Evolutionary conservation across 2,329 filamentous ascomycete genomes (phyloP).

Genomic region (Fusarium nanum): DNA sequence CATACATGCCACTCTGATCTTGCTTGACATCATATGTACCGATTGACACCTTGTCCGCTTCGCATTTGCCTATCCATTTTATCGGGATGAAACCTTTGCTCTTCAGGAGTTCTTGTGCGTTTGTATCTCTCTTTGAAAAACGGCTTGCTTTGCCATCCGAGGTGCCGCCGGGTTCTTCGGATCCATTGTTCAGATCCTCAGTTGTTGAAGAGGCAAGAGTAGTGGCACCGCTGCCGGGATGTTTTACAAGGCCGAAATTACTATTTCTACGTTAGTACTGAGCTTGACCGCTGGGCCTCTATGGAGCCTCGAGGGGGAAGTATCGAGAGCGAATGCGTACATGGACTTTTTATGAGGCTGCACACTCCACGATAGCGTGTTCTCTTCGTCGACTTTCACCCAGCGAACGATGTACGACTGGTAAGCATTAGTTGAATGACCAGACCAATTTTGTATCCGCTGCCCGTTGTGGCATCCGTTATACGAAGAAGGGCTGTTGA

Average conservation of each 20-base stretch:
- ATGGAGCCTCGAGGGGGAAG: not conserved
- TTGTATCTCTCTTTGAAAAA: constrained; percentile 68
- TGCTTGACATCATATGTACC: constrained; percentile 83
- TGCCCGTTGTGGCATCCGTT: not conserved
- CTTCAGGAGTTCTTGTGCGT: constrained; percentile 71
- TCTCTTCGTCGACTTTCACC: constrained; percentile 89
- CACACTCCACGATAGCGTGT: constrained; percentile 97
- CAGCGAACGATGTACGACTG: constrained; percentile 98
- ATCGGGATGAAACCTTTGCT: constrained; percentile 76
- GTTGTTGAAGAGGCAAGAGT: constrained; percentile 57
- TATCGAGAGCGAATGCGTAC: constrained; percentile 55
- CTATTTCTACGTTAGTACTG: constrained; percentile 53
- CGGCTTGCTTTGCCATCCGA: constrained; percentile 60
- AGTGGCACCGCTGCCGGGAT: constrained; percentile 78
- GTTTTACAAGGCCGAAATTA: constrained; percentile 98
- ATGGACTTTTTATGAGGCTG: constrained; percentile 98
- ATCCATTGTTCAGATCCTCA: constrained; percentile 59
- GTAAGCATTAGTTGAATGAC: constrained; percentile 39
- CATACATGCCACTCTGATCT: constrained; percentile 90
- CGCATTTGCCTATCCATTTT: constrained; percentile 93
- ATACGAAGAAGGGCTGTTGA: not conserved
- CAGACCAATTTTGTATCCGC: not conserved
- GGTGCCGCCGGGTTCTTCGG: constrained; percentile 59
- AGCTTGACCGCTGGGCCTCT: not conserved
- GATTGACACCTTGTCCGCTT: constrained; percentile 94